A percentile compares a stretch with the other conserved stretches of the same genome.
These are phyloP conservation scores for Piromyces finnis DNA, from an alignment of 192 early-diverging fungal genomes.

Conservation along the genomic window DNA sequence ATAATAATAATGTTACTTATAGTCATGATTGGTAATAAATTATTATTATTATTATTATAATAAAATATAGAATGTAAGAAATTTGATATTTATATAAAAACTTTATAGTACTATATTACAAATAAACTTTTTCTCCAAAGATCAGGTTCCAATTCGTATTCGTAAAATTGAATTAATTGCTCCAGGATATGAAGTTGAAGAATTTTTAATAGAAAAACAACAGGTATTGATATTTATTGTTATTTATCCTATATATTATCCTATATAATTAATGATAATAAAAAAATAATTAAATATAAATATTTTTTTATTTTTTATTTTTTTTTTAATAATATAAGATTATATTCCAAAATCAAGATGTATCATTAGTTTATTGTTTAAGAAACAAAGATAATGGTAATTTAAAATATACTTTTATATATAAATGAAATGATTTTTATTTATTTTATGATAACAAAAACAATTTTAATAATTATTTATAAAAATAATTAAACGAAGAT, in stretches of 20 bases:
- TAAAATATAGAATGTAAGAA: too few relatives aligned
- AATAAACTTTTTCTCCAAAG: neutral
- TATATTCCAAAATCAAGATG: neutral
- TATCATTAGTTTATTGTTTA: neutral
- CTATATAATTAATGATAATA: too few relatives aligned
- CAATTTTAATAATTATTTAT: too few relatives aligned
- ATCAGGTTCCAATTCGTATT: neutral
- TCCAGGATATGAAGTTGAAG: neutral
- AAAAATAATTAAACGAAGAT: neutral
- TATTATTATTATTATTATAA: too few relatives aligned
- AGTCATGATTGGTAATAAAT: neutral
- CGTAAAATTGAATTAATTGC: neutral
- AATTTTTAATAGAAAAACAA: neutral
- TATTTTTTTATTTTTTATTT: too few relatives aligned
- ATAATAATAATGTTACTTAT: slow-evolving; percentile 25
- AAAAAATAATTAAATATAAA: too few relatives aligned
- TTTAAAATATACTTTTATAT: too few relatives aligned
- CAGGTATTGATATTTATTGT: neutral
- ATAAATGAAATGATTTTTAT: too few relatives aligned
- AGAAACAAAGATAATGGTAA: neutral
- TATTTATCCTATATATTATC: too few relatives aligned
- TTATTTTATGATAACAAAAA: too few relatives aligned
- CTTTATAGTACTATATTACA: neutral
- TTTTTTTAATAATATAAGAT: neutral
- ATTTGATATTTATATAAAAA: too few relatives aligned